A percentile compares a stretch with the other conserved stretches of the same genome.
phyloP scores from a whole-genome alignment of 306 rosid genomes.

The Gillenia trifoliata region DNA sequence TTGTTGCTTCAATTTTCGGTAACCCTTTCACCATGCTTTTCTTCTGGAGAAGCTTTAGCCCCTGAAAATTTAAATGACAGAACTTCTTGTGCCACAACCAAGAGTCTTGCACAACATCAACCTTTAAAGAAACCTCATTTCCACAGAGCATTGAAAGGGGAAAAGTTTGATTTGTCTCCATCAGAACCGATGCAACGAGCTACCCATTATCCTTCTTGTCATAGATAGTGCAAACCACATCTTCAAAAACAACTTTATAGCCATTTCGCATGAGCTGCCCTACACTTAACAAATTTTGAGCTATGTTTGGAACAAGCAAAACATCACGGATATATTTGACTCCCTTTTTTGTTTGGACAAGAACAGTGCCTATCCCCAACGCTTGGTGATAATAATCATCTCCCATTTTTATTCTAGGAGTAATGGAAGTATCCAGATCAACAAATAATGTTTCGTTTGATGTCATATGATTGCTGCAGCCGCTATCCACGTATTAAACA shows the following conservation, averaged over 20 bases:
- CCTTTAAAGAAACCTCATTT: neutral
- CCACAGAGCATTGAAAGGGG: neutral
- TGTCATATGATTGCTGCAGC: no score
- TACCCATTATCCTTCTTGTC: neutral
- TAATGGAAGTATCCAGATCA: neutral
- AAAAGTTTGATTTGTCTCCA: neutral
- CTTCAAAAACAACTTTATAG: neutral
- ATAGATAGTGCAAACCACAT: neutral
- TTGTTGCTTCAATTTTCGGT: neutral
- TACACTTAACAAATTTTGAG: neutral
- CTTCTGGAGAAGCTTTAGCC: slow-evolving; percentile 26
- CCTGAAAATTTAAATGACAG: neutral
- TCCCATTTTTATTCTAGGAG: neutral
- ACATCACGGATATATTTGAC: neutral
- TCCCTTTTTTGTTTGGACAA: neutral
- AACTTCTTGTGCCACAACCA: neutral
- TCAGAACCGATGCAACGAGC: neutral
- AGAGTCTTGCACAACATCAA: neutral
- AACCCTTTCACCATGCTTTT: neutral
- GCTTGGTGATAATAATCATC: neutral
- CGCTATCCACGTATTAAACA: no score
- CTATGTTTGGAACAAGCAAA: neutral
- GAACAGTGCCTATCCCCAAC: neutral
- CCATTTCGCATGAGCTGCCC: neutral
- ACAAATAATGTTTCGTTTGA: neutral